Conservation (phyloP, 306 rosid genomes). For the Vigna unguiculata region DNA sequence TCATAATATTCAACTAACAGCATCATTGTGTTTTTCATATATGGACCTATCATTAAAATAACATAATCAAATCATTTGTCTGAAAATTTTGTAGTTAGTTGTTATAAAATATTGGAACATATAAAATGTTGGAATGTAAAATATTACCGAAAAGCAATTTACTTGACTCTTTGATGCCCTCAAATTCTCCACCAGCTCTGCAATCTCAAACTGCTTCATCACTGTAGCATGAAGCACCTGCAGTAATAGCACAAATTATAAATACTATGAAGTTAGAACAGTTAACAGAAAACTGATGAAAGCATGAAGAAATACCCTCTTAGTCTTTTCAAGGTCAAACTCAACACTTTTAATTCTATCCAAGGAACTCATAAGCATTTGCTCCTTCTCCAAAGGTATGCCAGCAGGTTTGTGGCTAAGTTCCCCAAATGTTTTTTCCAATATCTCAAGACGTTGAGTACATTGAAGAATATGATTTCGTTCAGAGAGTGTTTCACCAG, state of each 20-base stretch:
- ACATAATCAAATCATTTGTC: neutral
- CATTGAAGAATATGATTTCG: constrained; percentile 60
- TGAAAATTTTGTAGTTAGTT: neutral
- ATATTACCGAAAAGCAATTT: constrained; percentile 48
- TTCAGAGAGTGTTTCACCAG: constrained; percentile 55
- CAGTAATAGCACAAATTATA: constrained; percentile 9
- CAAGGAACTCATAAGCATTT: constrained; percentile 68
- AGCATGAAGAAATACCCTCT: constrained; percentile 60
- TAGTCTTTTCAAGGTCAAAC: constrained; percentile 80
- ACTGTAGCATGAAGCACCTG: constrained; percentile 72
- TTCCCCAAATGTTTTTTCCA: constrained; percentile 62
- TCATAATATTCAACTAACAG: neutral
- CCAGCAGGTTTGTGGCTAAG: constrained; percentile 64
- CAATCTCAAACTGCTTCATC: constrained; percentile 75
- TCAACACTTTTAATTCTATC: constrained; percentile 82
- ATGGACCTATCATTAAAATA: neutral
- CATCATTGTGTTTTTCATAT: neutral
- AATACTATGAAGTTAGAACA: neutral
- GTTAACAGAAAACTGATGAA: constrained; percentile 20
- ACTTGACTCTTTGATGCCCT: constrained; percentile 61
- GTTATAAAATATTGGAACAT: neutral
- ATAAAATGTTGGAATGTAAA: neutral
- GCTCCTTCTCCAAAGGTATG: constrained; percentile 79
- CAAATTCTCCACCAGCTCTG: constrained; percentile 63
- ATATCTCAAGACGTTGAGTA: constrained; percentile 67